A percentile compares a stretch with the other conserved stretches of the same genome.
These are phyloP conservation scores for Pythium guiyangense DNA, from an alignment of 352 stramenopile genomes.

Conservation along the genomic window DNA sequence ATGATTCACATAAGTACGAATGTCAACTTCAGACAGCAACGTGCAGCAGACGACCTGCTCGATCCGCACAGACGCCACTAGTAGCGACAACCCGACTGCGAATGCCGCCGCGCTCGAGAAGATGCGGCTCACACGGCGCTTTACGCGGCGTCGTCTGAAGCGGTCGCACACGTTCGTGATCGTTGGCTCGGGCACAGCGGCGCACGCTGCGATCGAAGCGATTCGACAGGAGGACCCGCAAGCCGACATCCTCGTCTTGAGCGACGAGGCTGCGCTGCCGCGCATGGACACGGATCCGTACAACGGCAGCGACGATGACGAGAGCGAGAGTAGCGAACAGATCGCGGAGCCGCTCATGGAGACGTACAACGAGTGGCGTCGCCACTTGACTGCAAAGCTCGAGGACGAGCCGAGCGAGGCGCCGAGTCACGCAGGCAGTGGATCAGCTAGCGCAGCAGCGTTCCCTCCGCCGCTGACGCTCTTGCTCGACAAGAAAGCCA, in stretches of 20 bases:
- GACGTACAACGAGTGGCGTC: conserved; percentile 90
- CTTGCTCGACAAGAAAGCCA: conserved; percentile 63
- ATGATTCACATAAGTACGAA: no score
- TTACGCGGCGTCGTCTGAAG: conserved; percentile 64
- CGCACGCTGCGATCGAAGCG: conserved; percentile 88
- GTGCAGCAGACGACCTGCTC: no score
- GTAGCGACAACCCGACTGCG: not conserved
- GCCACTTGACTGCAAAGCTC: conserved; percentile 76
- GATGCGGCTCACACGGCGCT: conserved; percentile 47
- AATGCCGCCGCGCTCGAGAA: conserved; percentile 13
- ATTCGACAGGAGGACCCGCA: conserved; percentile 79
- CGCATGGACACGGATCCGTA: conserved; percentile 48
- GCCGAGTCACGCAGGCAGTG: no score
- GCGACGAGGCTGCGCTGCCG: conserved; percentile 65
- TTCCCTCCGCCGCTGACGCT: conserved; percentile 53
- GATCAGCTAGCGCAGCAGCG: not conserved
- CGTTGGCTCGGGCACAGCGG: conserved; percentile 82
- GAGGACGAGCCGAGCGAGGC: conserved; percentile 53
- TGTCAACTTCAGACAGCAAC: no score
- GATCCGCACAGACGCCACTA: no score
- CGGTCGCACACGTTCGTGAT: conserved; percentile 89
- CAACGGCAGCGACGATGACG: conserved; percentile 15
- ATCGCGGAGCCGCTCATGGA: conserved; percentile 62
- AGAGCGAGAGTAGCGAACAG: conserved; percentile 7
- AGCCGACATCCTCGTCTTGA: conserved; percentile 88